Evolutionary conservation across 2,329 filamentous ascomycete species (phyloP).

Genomic region (Calcarisporium arbuscula): DNA sequence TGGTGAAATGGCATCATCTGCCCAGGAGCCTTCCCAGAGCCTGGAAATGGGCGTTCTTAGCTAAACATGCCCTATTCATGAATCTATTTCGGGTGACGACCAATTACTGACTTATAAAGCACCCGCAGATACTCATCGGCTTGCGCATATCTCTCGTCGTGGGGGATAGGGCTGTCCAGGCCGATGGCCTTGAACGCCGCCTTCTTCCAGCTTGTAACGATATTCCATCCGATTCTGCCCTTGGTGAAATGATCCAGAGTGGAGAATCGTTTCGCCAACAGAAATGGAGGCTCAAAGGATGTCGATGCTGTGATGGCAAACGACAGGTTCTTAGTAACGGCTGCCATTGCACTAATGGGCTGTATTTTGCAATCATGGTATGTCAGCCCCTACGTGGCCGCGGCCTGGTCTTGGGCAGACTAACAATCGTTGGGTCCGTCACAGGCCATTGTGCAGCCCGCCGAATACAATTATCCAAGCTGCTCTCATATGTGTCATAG

Average conservation of each 20-base stretch:
- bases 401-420: too few species aligned
- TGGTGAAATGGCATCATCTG: slow-evolving; percentile 4
- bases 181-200: too few species aligned
- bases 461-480: slow-evolving; percentile 53
- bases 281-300: slow-evolving; percentile 55
- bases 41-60: too few species aligned
- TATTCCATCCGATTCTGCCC: slow-evolving; percentile 60
- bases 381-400: too few species aligned
- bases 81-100: too few species aligned
- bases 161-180: slow-evolving; percentile 5
- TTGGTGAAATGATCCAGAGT: slow-evolving; percentile 56
- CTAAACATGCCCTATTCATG: too few species aligned
- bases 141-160: slow-evolving; percentile 8
- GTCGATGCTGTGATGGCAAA: slow-evolving; percentile 60
- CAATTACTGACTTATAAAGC: too few species aligned
- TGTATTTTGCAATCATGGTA: slow-evolving; percentile 15
- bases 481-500: slow-evolving; percentile 56
- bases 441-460: slow-evolving; percentile 59
- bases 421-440: slow-evolving; percentile 56
- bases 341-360: slow-evolving; percentile 60
- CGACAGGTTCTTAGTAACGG: slow-evolving; percentile 56
- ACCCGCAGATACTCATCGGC: slow-evolving; percentile 8
- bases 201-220: too few species aligned
- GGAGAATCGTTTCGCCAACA: slow-evolving; percentile 56
- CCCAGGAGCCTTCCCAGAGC: slow-evolving; percentile 6